Conservation (phyloP, 306 rosid genomes). For the Morella rubra region DNA sequence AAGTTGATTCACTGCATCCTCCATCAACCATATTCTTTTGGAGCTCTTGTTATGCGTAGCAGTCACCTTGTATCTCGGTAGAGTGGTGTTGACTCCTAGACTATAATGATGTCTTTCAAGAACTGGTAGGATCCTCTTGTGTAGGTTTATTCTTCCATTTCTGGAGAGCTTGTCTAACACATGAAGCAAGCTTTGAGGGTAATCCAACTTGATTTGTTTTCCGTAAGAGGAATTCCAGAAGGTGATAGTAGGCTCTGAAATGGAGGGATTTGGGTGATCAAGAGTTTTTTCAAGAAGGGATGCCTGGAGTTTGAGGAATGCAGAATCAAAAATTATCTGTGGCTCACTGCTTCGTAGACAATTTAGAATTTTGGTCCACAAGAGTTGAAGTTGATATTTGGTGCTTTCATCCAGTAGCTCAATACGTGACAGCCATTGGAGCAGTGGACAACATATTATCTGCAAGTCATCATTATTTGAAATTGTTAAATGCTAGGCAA, state of each 20-base stretch:
- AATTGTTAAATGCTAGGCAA: slow-evolving; percentile 3
- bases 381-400: slow-evolving; percentile 40
- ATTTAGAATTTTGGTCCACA: slow-evolving; percentile 62
- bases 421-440: slow-evolving; percentile 59
- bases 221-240: slow-evolving; percentile 83
- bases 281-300: slow-evolving; percentile 72
- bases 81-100: slow-evolving; percentile 28
- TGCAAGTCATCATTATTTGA: slow-evolving; percentile 32
- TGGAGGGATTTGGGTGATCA: slow-evolving; percentile 58
- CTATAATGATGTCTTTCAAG: slow-evolving; percentile 44
- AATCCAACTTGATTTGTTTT: slow-evolving; percentile 51
- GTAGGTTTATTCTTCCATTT: slow-evolving; percentile 60
- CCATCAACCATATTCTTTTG: slow-evolving; percentile 54
- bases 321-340: slow-evolving; percentile 57
- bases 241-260: slow-evolving; percentile 61
- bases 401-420: slow-evolving; percentile 46
- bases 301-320: slow-evolving; percentile 60
- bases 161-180: slow-evolving; percentile 71
- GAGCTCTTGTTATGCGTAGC: slow-evolving; percentile 54
- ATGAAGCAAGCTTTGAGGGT: slow-evolving; percentile 59
- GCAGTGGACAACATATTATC: slow-evolving; percentile 59
- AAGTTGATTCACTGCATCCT: slow-evolving; percentile 21
- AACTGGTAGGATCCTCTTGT: slow-evolving; percentile 50
- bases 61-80: slow-evolving; percentile 43
- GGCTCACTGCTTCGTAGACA: slow-evolving; percentile 57